Percentiles rank a stretch among this genome's conserved stretches.
These are phyloP conservation scores for Pelargonium fulgidum DNA, from an alignment of 441 rosid species.

Conservation along the genomic window DNA sequence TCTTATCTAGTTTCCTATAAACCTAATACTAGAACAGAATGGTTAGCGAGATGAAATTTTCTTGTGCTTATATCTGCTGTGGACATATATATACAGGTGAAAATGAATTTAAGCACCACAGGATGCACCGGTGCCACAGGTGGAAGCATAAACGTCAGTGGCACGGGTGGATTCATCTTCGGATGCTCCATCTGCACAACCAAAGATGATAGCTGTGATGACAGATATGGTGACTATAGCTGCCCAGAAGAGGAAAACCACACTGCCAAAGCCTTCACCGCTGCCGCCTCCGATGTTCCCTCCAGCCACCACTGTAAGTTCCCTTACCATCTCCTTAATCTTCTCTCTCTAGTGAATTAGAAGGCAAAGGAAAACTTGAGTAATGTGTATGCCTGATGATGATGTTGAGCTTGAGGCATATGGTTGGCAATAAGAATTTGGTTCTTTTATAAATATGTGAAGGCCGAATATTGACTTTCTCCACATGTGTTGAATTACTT, in stretches of 20 bases:
- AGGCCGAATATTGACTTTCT: neutral
- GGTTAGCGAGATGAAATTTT: too few relatives aligned
- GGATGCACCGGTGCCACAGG: neutral
- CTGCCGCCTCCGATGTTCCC: neutral
- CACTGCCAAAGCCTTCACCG: conserved; percentile 5
- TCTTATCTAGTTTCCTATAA: neutral
- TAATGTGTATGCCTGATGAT: neutral
- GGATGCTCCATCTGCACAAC: conserved; percentile 10
- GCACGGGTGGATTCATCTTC: conserved; percentile 1
- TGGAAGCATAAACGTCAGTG: neutral
- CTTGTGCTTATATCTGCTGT: neutral
- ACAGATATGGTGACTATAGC: neutral
- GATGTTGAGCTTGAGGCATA: neutral
- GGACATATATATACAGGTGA: neutral
- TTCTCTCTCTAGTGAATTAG: neutral
- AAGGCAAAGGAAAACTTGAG: neutral
- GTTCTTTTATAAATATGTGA: neutral
- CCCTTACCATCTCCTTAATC: conserved; percentile 4
- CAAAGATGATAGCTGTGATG: conserved; percentile 1
- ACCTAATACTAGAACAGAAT: neutral
- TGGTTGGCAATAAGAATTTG: neutral
- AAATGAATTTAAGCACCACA: conserved; percentile 4
- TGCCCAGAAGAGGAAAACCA: conserved; percentile 8
- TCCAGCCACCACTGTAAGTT: neutral
- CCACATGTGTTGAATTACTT: too few relatives aligned